Base-by-base conservation (phyloP, 108 stramenopile genomes). In the Pseudonitzschia multiseries region DNA sequence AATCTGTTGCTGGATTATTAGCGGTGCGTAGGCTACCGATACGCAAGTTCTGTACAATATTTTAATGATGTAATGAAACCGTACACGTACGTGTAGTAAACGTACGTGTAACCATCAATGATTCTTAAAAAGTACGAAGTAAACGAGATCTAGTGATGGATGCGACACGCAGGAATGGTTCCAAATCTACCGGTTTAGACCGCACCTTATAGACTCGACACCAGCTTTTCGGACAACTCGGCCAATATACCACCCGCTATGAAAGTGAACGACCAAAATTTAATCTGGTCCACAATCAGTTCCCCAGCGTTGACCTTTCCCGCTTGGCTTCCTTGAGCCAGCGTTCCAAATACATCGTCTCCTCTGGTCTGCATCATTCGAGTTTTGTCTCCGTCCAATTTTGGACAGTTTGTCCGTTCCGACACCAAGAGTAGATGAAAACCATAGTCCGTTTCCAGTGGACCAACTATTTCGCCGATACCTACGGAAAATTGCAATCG, bases 1-100 rank as follows among this genome's bases (percentile, higher is more conserved):
- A 90, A 90, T 78, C 73, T 90, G 2, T 27, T 90, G 59, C 65
- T 90, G 53, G 89, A 90, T 62, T 90, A 87, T 76, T 90, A 79
- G 65, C 27, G 22, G 2, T 6, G 36, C 36, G 36, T n/a, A 36
- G 4, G 36, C 36, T 2, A 36, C 4, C 36, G 36, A 6, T 5
- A 36, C 36, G 36, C 36, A 36, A n/a, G n/a, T n/a, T n/a, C 36
- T 36, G 36, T 36, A 36, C 6, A 36, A 2, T 36, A 36, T 6
- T 36, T n/a, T n/a, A n/a, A n/a, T n/a, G n/a, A n/a, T n/a, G n/a
- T n/a, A n/a, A n/a, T n/a, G n/a, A n/a, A n/a, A n/a, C n/a, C n/a
- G n/a, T n/a, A n/a, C n/a, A n/a, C n/a, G n/a, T n/a, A n/a, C n/a
- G n/a, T n/a, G n/a, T n/a, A n/a, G n/a, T n/a, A n/a, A n/a, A n/a